Conservation (phyloP, 1,284 basidiomycete species). For the Sphaerobolus stellatus region DNA sequence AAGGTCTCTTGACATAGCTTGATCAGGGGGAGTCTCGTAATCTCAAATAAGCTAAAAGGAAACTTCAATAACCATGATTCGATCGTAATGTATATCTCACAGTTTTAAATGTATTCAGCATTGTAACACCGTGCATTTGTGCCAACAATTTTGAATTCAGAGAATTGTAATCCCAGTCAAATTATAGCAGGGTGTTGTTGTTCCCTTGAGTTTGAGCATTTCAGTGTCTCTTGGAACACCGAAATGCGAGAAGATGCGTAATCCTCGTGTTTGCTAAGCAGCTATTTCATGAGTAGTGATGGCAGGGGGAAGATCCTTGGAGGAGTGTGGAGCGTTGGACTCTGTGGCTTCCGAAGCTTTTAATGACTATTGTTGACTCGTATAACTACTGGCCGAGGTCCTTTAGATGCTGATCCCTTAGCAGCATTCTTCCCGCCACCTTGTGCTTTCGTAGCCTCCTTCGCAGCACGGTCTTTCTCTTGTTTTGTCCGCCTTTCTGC, state of each 20-base stretch:
- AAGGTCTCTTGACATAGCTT: slow-evolving; percentile 81
- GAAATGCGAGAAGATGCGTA: slow-evolving; percentile 82
- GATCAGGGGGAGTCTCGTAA: slow-evolving; percentile 80
- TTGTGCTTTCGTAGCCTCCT: slow-evolving; percentile 42
- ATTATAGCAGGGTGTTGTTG: slow-evolving; percentile 82
- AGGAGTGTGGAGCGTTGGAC: slow-evolving; percentile 2
- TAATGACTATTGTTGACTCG: neutral
- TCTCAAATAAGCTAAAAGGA: slow-evolving; percentile 75
- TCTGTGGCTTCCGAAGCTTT: slow-evolving; percentile 9
- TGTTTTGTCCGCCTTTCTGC: slow-evolving; percentile 78
- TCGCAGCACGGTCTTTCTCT: slow-evolving; percentile 77
- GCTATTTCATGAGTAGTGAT: neutral
- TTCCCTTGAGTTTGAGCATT: slow-evolving; percentile 60
- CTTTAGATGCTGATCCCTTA: slow-evolving; percentile 1
- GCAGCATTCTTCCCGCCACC: slow-evolving; percentile 10
- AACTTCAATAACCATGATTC: slow-evolving; percentile 15
- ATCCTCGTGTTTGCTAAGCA: slow-evolving; percentile 41
- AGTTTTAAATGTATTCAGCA: slow-evolving; percentile 78
- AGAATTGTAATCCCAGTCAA: slow-evolving; percentile 77
- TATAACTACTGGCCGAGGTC: slow-evolving; percentile 1
- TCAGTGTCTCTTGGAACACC: slow-evolving; percentile 62
- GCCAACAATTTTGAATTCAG: slow-evolving; percentile 82
- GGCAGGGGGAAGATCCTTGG: slow-evolving; percentile 4
- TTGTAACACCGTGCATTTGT: slow-evolving; percentile 90
- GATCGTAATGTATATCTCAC: slow-evolving; percentile 42